phyloP scores from a whole-genome alignment of 2,329 filamentous ascomycete genomes.

The Coniochaeta pulveracea region DNA sequence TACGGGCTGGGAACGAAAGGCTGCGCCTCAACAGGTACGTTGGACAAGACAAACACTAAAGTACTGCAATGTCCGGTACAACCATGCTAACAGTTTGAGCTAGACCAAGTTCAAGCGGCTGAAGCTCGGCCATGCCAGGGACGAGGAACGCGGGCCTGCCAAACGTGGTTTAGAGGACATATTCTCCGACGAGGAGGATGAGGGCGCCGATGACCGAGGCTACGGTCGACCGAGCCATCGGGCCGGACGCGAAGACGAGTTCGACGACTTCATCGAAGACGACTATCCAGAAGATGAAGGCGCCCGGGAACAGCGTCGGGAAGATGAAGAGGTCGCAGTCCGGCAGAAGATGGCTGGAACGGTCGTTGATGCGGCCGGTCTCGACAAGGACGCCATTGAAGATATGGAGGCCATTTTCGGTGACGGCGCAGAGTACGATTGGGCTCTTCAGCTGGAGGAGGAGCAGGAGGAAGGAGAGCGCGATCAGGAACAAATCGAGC shows the following conservation, averaged over 20 bases:
- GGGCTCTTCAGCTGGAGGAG: constrained; percentile 82
- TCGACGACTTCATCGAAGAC: constrained; percentile 94
- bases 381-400: constrained; percentile 87
- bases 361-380: constrained; percentile 67
- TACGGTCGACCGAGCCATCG: constrained; percentile 44
- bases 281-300: constrained; percentile 84
- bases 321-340: constrained; percentile 81
- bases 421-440: constrained; percentile 90
- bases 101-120: constrained; percentile 92
- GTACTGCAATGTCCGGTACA: too few species aligned
- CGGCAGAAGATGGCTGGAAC: constrained; percentile 59
- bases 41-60: not conserved
- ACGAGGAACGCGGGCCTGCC: constrained; percentile 51
- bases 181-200: constrained; percentile 90
- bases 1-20: constrained; percentile 56
- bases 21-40: constrained; percentile 57
- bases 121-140: constrained; percentile 80
- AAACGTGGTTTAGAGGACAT: constrained; percentile 78
- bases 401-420: constrained; percentile 96
- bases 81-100: constrained; percentile 5
- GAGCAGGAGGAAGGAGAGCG: constrained; percentile 69
- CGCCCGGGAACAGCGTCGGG: constrained; percentile 61
- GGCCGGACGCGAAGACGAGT: constrained; percentile 62
- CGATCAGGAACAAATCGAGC: constrained; percentile 74
- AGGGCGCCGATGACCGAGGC: constrained; percentile 42